Conservation (phyloP, 805 yeast species). For the Komagataella pseudopastoris region DNA sequence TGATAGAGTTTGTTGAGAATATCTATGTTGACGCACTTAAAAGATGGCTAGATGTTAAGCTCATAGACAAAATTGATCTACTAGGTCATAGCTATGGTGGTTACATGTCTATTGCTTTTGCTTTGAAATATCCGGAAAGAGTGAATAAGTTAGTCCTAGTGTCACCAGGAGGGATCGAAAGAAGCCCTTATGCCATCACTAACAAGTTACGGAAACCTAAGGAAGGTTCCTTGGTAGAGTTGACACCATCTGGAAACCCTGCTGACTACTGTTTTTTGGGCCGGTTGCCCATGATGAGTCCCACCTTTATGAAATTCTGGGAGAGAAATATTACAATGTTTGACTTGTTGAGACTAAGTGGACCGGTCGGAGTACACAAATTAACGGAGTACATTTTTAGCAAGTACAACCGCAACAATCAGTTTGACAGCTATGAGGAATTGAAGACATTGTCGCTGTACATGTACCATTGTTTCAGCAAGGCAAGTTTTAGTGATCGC, state of each 20-base stretch:
- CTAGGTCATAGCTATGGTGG: conserved; percentile 79
- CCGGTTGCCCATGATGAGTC: conserved; percentile 27
- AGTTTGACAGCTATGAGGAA: conserved; percentile 10
- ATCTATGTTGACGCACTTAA: conserved; percentile 50
- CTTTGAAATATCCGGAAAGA: conserved; percentile 40
- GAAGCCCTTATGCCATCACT: conserved; percentile 47
- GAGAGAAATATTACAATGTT: conserved; percentile 30
- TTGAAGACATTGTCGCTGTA: conserved; percentile 17
- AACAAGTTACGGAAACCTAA: conserved; percentile 15
- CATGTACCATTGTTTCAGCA: conserved; percentile 17
- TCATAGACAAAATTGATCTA: conserved; percentile 40
- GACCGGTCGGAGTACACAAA: conserved; percentile 20
- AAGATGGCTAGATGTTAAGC: conserved; percentile 40
- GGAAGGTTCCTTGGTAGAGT: conserved; percentile 5
- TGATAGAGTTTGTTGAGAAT: conserved; percentile 32
- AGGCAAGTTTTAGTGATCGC: conserved; percentile 19
- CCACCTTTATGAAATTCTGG: conserved; percentile 23
- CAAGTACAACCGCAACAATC: conserved; percentile 15
- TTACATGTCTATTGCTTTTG: conserved; percentile 51
- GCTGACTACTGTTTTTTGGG: conserved; percentile 30
- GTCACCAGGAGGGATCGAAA: conserved; percentile 73
- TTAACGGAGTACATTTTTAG: conserved; percentile 14
- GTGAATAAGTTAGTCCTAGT: conserved; percentile 44
- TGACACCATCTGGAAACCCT: conserved; percentile 28
- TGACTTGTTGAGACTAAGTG: conserved; percentile 29